Base-by-base conservation (phyloP, 2,329 filamentous ascomycete genomes). In the Fusarium temperatum region DNA sequence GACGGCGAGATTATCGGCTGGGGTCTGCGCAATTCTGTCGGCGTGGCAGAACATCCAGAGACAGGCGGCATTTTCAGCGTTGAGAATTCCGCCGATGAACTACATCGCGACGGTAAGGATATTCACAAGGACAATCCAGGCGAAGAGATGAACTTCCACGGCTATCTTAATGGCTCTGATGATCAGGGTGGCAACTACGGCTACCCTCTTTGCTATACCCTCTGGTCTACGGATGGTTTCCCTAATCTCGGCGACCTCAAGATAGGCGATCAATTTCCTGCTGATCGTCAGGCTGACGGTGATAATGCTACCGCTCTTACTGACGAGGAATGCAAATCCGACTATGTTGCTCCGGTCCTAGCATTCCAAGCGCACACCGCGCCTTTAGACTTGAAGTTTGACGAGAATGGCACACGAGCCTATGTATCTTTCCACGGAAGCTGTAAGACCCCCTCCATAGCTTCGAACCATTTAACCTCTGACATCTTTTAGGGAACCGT, bases 131-230 rank as follows among this genome's bases (percentile, higher is more conserved):
- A 92, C 76, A 94, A 94, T 76, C 92, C 92, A 0, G 92, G 87
- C 20, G 93, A 94, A 78, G 91, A 94, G 81, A 82, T 95, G 80
- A 94, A 94, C 80, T 93, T 89, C 79, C 89, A 92, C 68, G 92
- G 92, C 7, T 87, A 86, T 65, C 83, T 93, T 38, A 80, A 81
- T 66, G 77, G 80, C 17, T 75, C 80, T 10, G 72, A 74, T 2
- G 78, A 80, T 24, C 81, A 83, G 63, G 84, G 84, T 17, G 81
- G 80, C 5, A 93, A 94, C 80, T 92, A 91, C 77, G 93, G 92
- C 26, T 95, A 94, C 77, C 93, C 93, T 4, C 82, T 85, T 53
- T 94, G 93, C 83, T 92, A 90, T 76, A 85, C 92, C 1, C 85
- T 91, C 15, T 94, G 92, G 91, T 85, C 88, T 66, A 86, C 88